Evolutionary conservation across 805 yeast genomes (phyloP), one percentile per base, ranked within the genome.

Genomic region (Starmerella bombi): DNA sequence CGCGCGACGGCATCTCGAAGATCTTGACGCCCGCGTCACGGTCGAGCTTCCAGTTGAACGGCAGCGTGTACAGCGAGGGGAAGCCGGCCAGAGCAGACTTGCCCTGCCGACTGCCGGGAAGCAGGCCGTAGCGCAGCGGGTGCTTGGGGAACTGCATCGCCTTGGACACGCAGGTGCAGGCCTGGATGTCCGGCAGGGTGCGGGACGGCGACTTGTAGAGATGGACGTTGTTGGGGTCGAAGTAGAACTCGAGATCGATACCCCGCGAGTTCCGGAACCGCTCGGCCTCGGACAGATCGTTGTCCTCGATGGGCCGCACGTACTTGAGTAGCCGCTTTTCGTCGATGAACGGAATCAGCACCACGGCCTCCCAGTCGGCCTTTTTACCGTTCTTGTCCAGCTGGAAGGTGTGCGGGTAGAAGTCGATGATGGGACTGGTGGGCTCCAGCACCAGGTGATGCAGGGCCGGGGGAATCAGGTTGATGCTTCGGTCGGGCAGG

Each of bases 291-390:
- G 76, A 64, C 42, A 91, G 63, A 3, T 23, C 35, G 45, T 67
- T 69, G 1, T 63, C 54, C 42, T 82, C 80, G 32, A 69, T 60
- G 2, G 93, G 82, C 36, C 62, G 65, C 71, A 91, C 72, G 1
- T 88, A 88, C 3, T 68, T 75, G 25, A 79, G 63, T 42, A 91
- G 68, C 45, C 91, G 70, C 23, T 71, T 61, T 54, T 80, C 84
- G 50, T 91, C 96, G 34, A 91, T 96, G 67, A 91, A 91, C 4
- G 93, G 77, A 43, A 91, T 71, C 53, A 83, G 71, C 5, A 91
- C 94, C 41, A 91, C 95, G 9, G 96, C 96, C 63, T 91, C 97
- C 98, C 98, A 91, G 37, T 84, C 79, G 2, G 91, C 93, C 41
- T 85, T 82, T 59, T 91, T 91, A 33, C 97, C 98, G 57, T 91